Base-by-base conservation (phyloP, 257 asterid species). In the Ilex asprella region DNA sequence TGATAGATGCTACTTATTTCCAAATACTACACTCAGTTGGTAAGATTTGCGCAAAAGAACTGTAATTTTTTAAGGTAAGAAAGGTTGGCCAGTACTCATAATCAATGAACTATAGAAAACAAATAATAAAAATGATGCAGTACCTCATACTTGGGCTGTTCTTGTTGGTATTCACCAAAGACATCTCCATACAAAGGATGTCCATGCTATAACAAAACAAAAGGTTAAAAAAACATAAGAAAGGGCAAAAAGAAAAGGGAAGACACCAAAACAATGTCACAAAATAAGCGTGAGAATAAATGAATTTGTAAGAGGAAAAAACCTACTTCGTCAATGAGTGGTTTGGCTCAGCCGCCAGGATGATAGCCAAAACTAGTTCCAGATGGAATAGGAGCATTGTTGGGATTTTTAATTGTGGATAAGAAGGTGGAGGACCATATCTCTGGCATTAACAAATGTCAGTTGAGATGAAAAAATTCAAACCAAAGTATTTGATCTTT, bases 361-460 rank as follows among this genome's bases (percentile, higher is more conserved):
- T 86, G 96, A 58, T 86, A 92, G 64, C 97, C 99, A 76, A 92
- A 92, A 78, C 83, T 92, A 63, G 97, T 96, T 75, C 95, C 95
- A 68, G 73, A 70, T 13, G 99, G 99, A 68, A 92, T 92, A 65
- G 97, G 99, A 21, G 99, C 93, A 71, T 92, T 92, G 84, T 16
- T 0, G 97, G 95, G 69, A 92, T 86, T 75, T 89, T 92, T 39
- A 89, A 76, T 66, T 84, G 94, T 46, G 96, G 99, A 73, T 89
- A 92, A 46, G 97, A 92, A 49, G 99, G 96, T 67, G 99, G 97
- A 56, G 97, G 99, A 16, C 97, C 99, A 78, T 92, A 89, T 64
- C 98, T 83, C 98, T 88, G 86, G 60, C 62, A 62, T 30, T 55
- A 31, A 58, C 61, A 35, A 35, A 9, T 39, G 49, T 16, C 43